Evolutionary conservation across 2,329 filamentous ascomycete genomes (phyloP).

Genomic region (Colletotrichum sp.): DNA sequence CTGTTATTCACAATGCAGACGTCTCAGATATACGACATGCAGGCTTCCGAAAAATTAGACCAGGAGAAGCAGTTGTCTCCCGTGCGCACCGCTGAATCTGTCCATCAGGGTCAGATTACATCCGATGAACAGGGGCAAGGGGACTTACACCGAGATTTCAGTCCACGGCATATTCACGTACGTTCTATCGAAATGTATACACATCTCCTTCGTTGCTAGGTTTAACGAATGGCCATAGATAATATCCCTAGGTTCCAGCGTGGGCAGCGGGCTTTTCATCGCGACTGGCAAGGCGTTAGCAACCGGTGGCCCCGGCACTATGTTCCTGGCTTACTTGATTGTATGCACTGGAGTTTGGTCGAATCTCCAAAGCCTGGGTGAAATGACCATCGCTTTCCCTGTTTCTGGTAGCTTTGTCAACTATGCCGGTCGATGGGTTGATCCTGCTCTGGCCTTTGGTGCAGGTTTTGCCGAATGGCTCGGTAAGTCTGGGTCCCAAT

Average conservation of each 20-base stretch:
- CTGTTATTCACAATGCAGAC: not conserved
- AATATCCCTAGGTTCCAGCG: constrained; percentile 32
- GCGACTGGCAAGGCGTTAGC: constrained; percentile 35
- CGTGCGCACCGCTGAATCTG: not conserved
- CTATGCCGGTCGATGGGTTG: constrained; percentile 40
- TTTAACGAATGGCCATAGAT: constrained; percentile 1
- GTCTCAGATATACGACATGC: not conserved
- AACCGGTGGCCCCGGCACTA: constrained; percentile 32
- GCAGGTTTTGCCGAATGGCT: constrained; percentile 37
- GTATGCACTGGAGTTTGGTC: constrained; percentile 22
- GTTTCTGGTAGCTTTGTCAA: constrained; percentile 40
- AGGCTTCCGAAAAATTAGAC: not conserved
- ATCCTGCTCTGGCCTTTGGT: constrained; percentile 40
- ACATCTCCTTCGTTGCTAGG: not conserved
- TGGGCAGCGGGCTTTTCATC: constrained; percentile 41
- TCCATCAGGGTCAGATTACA: not conserved
- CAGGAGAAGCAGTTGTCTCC: not conserved
- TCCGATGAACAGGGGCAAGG: not conserved
- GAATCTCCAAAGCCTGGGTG: constrained; percentile 25
- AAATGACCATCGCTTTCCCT: constrained; percentile 41
- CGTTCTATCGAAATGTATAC: not conserved
- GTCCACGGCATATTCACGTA: not conserved
- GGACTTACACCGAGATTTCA: not conserved
- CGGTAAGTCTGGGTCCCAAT: not conserved
- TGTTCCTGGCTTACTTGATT: constrained; percentile 36